Base-by-base conservation (phyloP, 805 yeast genomes). In the Myxozyma mucilagina region DNA sequence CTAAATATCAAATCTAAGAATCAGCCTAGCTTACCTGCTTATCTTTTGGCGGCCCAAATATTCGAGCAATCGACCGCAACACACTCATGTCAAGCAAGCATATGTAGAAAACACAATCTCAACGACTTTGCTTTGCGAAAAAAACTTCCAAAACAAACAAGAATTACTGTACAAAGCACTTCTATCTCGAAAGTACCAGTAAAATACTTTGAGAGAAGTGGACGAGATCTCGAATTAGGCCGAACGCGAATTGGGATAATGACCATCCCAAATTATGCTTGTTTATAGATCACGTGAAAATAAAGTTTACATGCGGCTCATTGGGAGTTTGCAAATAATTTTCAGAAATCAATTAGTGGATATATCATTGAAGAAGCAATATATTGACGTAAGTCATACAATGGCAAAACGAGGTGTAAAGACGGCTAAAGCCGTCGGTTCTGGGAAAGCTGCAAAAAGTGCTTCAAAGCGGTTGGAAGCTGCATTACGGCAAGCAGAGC, bases 401-500 rank as follows among this genome's bases (percentile, higher is more conserved):
- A 50, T 50, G 54, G 54, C 45, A 24, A 39, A 49, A 39, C 20
- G 32, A 13, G 20, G 34, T 13, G 29, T 4, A 24, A 29, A 8
- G 36, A 50, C 11, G 29, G 2, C 8, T 2, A 39, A 38, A 20
- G n/a, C 16, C 2, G 20, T 24, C 1, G 53, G 42, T 10, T 20
- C 3, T 16, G 53, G 31, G 18, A 47, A 31, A 32, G 14, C 51
- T 31, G 8, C 51, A n/a, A n/a, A 29, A 11, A 41, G 43, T 16
- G 55, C 50, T 6, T 43, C 59, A 5, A 56, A 45, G 41, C 47
- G 55, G 20, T 35, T 56, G 8, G 54, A 32, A 18, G 55, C 54
- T 0, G 55, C 59, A 35, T 32, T 56, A 31, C 44, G 52, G 38
- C 54, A 56, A 38, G 71, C 69, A n/a, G 65, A 68, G 13, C 77